These are phyloP conservation scores for Dioscorea alata DNA, from an alignment of 106 monocot species.

Conservation along the genomic window DNA sequence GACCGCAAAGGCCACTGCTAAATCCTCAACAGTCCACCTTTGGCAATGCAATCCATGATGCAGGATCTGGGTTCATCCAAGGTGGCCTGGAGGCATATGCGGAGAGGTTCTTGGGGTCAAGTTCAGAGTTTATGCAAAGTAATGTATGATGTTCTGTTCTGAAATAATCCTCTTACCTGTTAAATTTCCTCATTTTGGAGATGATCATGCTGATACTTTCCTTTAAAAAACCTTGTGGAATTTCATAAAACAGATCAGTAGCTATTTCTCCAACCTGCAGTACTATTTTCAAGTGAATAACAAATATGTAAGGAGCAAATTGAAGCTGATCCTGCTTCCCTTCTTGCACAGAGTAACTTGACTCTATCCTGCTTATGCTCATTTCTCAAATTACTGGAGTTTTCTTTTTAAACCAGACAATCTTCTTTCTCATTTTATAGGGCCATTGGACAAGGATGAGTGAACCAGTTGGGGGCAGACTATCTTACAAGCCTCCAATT, in stretches of 20 bases:
- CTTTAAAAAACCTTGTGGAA: neutral
- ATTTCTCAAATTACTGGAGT: too few relatives aligned
- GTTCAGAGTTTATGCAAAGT: conserved; percentile 54
- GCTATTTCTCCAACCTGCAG: conserved; percentile 35
- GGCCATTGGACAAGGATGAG: conserved; percentile 39
- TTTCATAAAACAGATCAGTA: conserved; percentile 22
- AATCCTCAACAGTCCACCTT: conserved; percentile 37
- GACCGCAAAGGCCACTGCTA: conserved; percentile 16
- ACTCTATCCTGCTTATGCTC: too few relatives aligned
- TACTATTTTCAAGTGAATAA: conserved; percentile 46
- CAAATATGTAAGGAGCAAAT: conserved; percentile 36
- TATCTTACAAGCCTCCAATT: conserved; percentile 40
- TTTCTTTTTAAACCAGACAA: too few relatives aligned
- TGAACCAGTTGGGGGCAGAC: conserved; percentile 34
- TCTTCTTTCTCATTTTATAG: conserved; percentile 1
- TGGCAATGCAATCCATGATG: conserved; percentile 36
- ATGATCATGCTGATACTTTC: neutral
- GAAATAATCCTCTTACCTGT: neutral
- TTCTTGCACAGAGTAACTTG: conserved; percentile 37
- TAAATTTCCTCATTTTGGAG: neutral
- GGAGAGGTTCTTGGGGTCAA: conserved; percentile 41
- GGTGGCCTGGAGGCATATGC: conserved; percentile 43
- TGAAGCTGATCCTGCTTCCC: conserved; percentile 30
- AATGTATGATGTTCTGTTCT: conserved; percentile 15
- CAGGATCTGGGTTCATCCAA: conserved; percentile 43